Conservation (phyloP, 345 rosid genomes). For the Eucalyptus melliodora region DNA sequence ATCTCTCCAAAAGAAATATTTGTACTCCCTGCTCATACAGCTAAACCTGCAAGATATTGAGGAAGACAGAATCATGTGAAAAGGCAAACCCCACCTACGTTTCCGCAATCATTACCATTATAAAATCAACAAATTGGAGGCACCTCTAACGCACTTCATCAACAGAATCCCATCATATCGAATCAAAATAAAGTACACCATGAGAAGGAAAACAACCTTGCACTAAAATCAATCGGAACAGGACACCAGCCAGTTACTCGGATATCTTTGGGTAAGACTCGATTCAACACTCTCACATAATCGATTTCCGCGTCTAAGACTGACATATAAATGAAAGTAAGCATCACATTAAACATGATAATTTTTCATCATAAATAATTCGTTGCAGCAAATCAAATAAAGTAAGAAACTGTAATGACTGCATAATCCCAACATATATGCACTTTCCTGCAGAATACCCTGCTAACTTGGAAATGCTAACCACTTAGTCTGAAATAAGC, state of each 20-base stretch:
- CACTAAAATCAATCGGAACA: constrained; percentile 68
- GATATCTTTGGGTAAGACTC: constrained; percentile 83
- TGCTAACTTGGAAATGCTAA: background rate
- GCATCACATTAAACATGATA: background rate
- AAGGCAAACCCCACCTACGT: background rate
- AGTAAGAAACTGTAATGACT: background rate
- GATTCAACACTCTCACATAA: constrained; percentile 78
- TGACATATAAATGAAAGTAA: background rate
- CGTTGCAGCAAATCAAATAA: background rate
- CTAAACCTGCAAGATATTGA: constrained; percentile 53
- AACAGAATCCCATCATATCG: background rate
- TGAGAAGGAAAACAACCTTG: constrained; percentile 48
- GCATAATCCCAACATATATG: background rate
- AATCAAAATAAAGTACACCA: background rate
- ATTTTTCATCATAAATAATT: background rate
- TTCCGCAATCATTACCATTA: background rate
- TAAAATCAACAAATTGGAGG: background rate
- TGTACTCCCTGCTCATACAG: constrained; percentile 76
- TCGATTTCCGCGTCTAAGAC: constrained; percentile 66
- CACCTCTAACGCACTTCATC: background rate
- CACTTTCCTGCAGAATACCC: background rate
- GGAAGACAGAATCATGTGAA: background rate
- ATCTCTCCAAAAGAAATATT: constrained; percentile 71
- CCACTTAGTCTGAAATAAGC: background rate
- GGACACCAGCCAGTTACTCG: constrained; percentile 93